These are phyloP conservation scores for Trichoderma atroviride DNA, from an alignment of 2,329 filamentous ascomycete species.

Conservation along the genomic window DNA sequence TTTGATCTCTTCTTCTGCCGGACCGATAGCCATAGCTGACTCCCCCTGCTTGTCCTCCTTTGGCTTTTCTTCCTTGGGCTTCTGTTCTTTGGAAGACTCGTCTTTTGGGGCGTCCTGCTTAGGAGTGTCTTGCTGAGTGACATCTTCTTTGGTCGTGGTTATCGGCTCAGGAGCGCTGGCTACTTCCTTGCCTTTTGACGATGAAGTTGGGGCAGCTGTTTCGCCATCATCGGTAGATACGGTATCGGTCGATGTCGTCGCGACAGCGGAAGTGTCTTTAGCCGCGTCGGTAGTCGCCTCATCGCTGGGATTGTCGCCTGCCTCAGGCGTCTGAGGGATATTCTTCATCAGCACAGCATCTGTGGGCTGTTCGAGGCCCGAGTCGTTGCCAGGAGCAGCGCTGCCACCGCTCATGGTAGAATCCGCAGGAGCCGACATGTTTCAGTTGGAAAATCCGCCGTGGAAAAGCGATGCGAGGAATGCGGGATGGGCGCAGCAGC, in stretches of 20 bases:
- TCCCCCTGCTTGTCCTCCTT: slow-evolving; percentile 36
- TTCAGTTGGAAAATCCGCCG: slow-evolving; percentile 26
- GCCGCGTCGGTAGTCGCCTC: slow-evolving; percentile 5
- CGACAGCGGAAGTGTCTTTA: slow-evolving; percentile 27
- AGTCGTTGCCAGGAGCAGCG: slow-evolving; percentile 34
- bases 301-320: slow-evolving; percentile 12
- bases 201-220: slow-evolving; percentile 30
- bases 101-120: slow-evolving; percentile 29
- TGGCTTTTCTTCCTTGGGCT: slow-evolving; percentile 5
- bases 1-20: slow-evolving; percentile 47
- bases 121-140: not conserved
- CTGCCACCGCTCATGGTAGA: slow-evolving; percentile 40
- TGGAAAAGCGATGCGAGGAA: slow-evolving; percentile 31
- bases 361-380: slow-evolving; percentile 40
- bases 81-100: slow-evolving; percentile 32
- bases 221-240: slow-evolving; percentile 33
- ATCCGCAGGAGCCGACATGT: slow-evolving; percentile 41
- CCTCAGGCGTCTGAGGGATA: slow-evolving; percentile 34
- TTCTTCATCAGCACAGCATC: slow-evolving; percentile 45
- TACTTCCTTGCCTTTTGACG: slow-evolving; percentile 42
- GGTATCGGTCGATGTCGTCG: slow-evolving; percentile 28
- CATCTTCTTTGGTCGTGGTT: slow-evolving; percentile 26
- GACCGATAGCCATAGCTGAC: slow-evolving; percentile 48
- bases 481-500: slow-evolving; percentile 33
- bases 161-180: slow-evolving; percentile 31